Base-by-base conservation (phyloP, 2,329 filamentous ascomycete genomes). In the Alternaria gaisen region DNA sequence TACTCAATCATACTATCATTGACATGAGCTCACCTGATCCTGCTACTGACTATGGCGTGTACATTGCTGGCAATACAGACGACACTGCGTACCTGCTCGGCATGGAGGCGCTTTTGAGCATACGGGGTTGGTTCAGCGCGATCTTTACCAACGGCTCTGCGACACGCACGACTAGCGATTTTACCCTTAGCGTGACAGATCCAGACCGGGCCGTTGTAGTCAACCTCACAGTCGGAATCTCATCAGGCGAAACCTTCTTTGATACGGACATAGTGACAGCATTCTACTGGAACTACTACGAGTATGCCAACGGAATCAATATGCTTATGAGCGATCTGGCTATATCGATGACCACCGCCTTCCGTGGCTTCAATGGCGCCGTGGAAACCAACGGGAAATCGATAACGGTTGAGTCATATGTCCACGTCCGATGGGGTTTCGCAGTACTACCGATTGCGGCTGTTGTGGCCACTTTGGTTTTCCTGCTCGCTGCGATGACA, bases 241-340 rank as follows among this genome's bases (percentile, higher is more conserved):
- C 63, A 5, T 63, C 63, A 16, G 63, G 63, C 18, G 63, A 64
- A 53, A 65, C 63, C 4, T 64, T 65, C 32, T 65, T 65, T 42
- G 63, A 64, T 36, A 63, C 54, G 4, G 63, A 65, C 26, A 61
- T 65, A 18, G 41, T 64, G n/a, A 65, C 60, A 0, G 63, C 63
- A 10, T 65, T 65, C 40, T 65, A 65, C 54, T 65, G 60, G 63
- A 64, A 65, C 36, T 64, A 63, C 41, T 65, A 64, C 42, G 60
- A 63, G 46, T 64, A 65, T 32, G 44, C 60, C 3, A 38, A 55
- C n/a, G 60, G 63, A 24, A 38, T 63, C 20, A 54, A 65, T 16
- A 65, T 65, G 63, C 42, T 65, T 10, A 65, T 64, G 63, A 65
- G 51, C 30, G 60, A 65, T 26, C 22, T 65, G 44, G 60, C 60